Conservation (phyloP, 306 rosid genomes). For the Prunus salicina region DNA sequence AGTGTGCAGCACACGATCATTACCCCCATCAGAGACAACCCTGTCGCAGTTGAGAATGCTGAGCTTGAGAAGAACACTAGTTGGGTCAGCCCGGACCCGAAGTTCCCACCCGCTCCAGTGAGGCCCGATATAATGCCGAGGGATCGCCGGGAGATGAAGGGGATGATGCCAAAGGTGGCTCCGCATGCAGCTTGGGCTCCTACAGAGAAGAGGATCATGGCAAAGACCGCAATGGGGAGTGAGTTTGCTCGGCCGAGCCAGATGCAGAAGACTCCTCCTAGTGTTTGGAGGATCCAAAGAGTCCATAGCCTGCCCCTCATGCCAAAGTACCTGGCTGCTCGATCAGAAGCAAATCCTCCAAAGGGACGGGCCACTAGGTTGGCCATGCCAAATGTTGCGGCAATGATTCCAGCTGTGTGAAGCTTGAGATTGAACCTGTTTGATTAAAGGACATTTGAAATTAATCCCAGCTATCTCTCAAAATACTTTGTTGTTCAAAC, state of each 20-base stretch:
- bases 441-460: neutral
- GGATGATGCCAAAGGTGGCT: constrained; percentile 79
- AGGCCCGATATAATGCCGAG: constrained; percentile 72
- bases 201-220: constrained; percentile 85
- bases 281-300: constrained; percentile 75
- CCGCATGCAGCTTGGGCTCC: constrained; percentile 97
- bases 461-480: neutral
- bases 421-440: constrained; percentile 59
- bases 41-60: constrained; percentile 45
- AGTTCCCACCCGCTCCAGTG: constrained; percentile 88
- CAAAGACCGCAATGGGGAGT: constrained; percentile 49
- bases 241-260: constrained; percentile 80
- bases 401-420: constrained; percentile 87
- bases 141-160: constrained; percentile 82
- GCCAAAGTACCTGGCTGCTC: constrained; percentile 57
- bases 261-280: constrained; percentile 76
- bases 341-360: constrained; percentile 70
- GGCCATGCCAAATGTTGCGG: constrained; percentile 93
- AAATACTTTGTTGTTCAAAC: too few species aligned
- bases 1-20: constrained; percentile 78
- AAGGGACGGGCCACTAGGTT: constrained; percentile 76
- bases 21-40: constrained; percentile 65
- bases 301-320: constrained; percentile 88
- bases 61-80: constrained; percentile 65
- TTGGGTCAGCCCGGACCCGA: constrained; percentile 82